Evolutionary conservation across 441 rosid genomes (phyloP).

Genomic region (Corymbia citriodora): DNA sequence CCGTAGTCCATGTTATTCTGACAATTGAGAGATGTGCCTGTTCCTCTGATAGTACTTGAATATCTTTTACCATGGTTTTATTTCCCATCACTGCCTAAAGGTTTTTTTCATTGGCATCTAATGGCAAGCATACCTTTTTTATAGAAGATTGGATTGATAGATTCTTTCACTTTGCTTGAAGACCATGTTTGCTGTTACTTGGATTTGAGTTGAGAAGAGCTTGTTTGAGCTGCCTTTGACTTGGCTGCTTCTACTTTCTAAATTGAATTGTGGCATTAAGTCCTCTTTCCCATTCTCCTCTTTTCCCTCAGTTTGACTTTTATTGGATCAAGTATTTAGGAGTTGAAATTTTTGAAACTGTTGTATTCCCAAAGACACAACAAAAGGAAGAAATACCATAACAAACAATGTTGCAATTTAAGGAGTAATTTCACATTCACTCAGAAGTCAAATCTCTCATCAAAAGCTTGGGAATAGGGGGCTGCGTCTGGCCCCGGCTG

Average conservation of each 20-base stretch:
- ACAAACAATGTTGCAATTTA: not conserved
- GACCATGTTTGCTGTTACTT: not conserved
- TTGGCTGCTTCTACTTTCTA: not conserved
- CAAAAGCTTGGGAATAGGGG: not conserved
- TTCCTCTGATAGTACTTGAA: not conserved
- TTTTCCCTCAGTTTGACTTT: not conserved
- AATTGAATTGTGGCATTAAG: not conserved
- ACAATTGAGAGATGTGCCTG: not conserved
- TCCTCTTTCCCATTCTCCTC: not conserved
- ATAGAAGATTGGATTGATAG: not conserved
- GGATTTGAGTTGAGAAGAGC: not conserved
- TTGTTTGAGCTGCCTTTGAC: not conserved
- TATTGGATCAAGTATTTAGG: not conserved
- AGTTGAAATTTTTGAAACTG: not conserved
- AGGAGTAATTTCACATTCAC: not conserved
- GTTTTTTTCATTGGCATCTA: not conserved
- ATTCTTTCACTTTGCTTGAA: not conserved
- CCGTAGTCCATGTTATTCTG: not conserved
- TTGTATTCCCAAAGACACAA: not conserved
- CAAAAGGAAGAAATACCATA: not conserved
- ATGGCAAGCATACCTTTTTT: not conserved
- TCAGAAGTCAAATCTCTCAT: not conserved
- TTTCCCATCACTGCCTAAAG: not conserved
- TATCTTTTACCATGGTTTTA: not conserved
- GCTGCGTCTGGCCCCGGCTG: not conserved